phyloP scores from a whole-genome alignment of 148 eudicot genomes.

The Nepenthes gracilis region DNA sequence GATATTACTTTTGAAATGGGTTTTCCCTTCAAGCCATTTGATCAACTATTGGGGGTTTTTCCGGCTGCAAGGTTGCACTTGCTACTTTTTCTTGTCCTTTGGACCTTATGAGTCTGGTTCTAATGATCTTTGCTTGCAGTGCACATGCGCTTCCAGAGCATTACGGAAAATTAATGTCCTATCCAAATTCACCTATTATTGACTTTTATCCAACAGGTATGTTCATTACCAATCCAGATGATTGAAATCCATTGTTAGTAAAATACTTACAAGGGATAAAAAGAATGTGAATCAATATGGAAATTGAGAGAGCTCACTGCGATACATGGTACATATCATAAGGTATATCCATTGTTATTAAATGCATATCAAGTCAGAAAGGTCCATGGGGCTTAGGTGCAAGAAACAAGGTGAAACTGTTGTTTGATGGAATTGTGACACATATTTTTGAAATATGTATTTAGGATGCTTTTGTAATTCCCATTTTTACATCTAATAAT shows the following conservation, averaged over 20 bases:
- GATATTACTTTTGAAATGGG: conserved; percentile 77
- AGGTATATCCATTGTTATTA: too few relatives aligned
- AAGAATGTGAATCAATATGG: too few relatives aligned
- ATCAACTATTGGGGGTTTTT: conserved; percentile 91
- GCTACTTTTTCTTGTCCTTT: conserved; percentile 2
- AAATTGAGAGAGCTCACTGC: too few relatives aligned
- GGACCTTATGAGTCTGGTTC: conserved; percentile 10
- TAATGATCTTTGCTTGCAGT: conserved; percentile 42
- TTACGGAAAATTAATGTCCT: conserved; percentile 78
- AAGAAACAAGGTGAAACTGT: too few relatives aligned
- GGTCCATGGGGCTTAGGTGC: too few relatives aligned
- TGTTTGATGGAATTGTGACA: too few relatives aligned
- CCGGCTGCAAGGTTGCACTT: conserved; percentile 86
- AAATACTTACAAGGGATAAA: too few relatives aligned
- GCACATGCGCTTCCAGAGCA: conserved; percentile 89
- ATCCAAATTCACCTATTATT: conserved; percentile 72
- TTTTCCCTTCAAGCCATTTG: conserved; percentile 87
- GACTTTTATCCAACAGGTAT: conserved; percentile 93
- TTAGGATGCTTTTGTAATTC: too few relatives aligned
- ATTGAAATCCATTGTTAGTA: not conserved
- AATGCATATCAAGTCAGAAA: too few relatives aligned
- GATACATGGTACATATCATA: too few relatives aligned
- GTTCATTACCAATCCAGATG: not conserved
- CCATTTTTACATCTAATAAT: too few relatives aligned
- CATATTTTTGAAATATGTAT: too few relatives aligned